Base-by-base conservation (phyloP, 2,329 filamentous ascomycete species). In the Pestalotiopsis sp. region DNA sequence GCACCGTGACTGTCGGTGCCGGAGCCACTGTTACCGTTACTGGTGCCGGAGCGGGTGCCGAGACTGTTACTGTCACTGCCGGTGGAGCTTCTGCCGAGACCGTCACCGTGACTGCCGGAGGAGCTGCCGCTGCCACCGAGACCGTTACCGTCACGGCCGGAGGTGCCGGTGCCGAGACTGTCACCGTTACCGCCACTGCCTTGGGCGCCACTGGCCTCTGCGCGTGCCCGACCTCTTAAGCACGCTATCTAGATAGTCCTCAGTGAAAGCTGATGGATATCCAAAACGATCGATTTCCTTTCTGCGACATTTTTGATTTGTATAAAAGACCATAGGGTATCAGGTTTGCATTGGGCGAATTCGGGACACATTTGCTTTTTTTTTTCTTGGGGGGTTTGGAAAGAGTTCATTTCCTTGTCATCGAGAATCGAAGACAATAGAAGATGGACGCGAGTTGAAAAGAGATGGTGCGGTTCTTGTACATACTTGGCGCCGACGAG, bases 401-500 rank as follows among this genome's bases (percentile, higher is more conserved):
- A 52, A 17, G 45, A 6, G n/a, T 52, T 14, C 20, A 20, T 20
- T 52, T 9, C 31, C 23, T 52, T 52, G 17, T 52, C 17, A 9
- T 17, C 7, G 17, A 20, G 11, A 20, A 20, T 52, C 17, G 45
- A 9, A 9, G 45, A 52, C 4, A 52, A 52, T 9, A 52, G 45
- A 52, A 4, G 45, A 52, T n/a, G 45, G 45, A 52, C n/a, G 17
- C 14, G n/a, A 52, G 45, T 17, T 17, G 57, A 3, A 68, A 69
- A n/a, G 73, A 73, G 23, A 57, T 39, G 25, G 66, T 66, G n/a
- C 68, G 71, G 64, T 73, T 71, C 68, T 66, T 52, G 49, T 67
- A 62, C 25, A 69, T 74, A 7, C 68, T 60, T 41, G 69, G 59
- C 36, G 69, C 61, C 17, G 72, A 36, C 31, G 31, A 52, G 45